Conservation (phyloP, 2,329 filamentous ascomycete species). For the Trichoderma endophyticum region DNA sequence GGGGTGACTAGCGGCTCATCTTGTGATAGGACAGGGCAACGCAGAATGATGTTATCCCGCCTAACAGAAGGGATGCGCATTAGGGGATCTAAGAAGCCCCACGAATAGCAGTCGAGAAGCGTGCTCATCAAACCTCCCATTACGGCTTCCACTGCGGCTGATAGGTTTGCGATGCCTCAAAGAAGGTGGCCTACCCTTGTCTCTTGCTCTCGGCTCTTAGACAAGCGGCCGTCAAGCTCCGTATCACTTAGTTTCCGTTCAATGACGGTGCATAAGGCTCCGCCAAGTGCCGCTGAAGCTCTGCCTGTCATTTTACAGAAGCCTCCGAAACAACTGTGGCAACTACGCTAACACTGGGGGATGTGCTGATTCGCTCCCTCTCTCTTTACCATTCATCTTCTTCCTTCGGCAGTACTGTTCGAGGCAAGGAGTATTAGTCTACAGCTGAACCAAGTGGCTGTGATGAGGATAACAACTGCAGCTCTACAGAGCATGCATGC, state of each 20-base stretch:
- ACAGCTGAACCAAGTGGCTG: not conserved
- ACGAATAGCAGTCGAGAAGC: not conserved
- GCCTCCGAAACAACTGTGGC: conserved; percentile 1
- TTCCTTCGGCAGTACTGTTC: not conserved
- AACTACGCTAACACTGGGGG: not conserved
- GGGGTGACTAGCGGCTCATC: not conserved
- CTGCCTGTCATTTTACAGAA: not conserved
- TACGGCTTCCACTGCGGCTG: not conserved
- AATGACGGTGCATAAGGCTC: not conserved
- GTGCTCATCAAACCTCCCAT: not conserved
- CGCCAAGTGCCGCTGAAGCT: not conserved
- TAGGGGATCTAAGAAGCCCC: not conserved
- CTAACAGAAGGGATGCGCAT: not conserved
- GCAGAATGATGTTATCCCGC: not conserved
- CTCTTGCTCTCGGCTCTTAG: not conserved
- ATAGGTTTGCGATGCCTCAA: not conserved
- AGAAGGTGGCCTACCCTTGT: not conserved
- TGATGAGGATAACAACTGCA: not conserved
- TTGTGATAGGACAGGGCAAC: not conserved
- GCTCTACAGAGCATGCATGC: not conserved
- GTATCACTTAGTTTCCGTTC: not conserved
- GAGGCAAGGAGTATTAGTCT: not conserved
- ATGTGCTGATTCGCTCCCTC: not conserved
- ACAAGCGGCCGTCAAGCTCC: not conserved
- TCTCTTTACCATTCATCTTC: not conserved